Conservation (phyloP, 257 asterid genomes). For the Anisodus acutangulus region DNA sequence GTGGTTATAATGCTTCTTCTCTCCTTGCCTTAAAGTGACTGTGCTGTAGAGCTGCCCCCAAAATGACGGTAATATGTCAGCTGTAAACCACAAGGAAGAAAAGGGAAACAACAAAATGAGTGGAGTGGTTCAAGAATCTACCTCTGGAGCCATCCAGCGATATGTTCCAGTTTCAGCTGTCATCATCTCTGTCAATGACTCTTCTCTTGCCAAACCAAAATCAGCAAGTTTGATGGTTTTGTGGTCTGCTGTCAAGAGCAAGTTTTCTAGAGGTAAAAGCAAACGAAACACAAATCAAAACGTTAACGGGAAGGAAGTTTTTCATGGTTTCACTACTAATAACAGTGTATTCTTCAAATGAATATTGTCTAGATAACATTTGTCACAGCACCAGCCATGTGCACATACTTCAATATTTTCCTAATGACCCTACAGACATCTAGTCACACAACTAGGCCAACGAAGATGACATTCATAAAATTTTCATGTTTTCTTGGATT, state of each 20-base stretch:
- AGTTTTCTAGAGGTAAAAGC: slow-evolving; percentile 60
- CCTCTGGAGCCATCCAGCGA: slow-evolving; percentile 96
- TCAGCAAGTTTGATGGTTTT: slow-evolving; percentile 82
- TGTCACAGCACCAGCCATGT: too few relatives aligned
- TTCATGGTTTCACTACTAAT: too few relatives aligned
- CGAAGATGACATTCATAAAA: too few relatives aligned
- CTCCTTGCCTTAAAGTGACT: slow-evolving; percentile 91
- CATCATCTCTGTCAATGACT: slow-evolving; percentile 98
- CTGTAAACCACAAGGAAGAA: neutral
- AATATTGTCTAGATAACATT: too few relatives aligned
- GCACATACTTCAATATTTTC: too few relatives aligned
- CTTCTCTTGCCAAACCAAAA: slow-evolving; percentile 97
- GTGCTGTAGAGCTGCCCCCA: slow-evolving; percentile 82
- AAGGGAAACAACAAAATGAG: neutral
- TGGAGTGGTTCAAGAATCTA: slow-evolving; percentile 26
- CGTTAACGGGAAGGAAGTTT: too few relatives aligned
- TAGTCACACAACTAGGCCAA: too few relatives aligned
- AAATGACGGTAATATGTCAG: neutral
- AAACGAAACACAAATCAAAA: neutral
- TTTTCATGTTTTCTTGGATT: too few relatives aligned
- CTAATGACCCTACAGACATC: too few relatives aligned
- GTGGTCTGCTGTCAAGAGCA: slow-evolving; percentile 82
- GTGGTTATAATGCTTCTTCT: slow-evolving; percentile 92
- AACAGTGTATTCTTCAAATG: too few relatives aligned
- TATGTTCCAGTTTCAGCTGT: slow-evolving; percentile 98